Percentiles rank a stretch among this genome's conserved stretches.
Evolutionary conservation across 2,329 filamentous ascomycete genomes (phyloP).

Genomic region (Ophiocordyceps camponoti-saundersi): DNA sequence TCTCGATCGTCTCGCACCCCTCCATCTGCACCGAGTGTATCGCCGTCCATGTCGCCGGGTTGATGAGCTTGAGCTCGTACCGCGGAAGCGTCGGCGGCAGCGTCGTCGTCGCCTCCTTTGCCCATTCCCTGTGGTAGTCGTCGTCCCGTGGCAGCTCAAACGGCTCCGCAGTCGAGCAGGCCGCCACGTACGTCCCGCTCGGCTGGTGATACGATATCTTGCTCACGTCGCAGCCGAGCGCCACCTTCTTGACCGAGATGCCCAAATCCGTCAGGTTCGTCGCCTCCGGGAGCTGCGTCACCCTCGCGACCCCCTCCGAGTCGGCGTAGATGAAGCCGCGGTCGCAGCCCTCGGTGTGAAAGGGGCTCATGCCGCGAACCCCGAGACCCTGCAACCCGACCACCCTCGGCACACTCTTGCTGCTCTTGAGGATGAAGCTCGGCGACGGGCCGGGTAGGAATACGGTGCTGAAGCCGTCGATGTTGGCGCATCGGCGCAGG

Average conservation of each 20-base stretch:
- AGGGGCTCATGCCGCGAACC: conserved; percentile 55
- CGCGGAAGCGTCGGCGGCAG: conserved; percentile 53
- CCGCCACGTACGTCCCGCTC: conserved; percentile 60
- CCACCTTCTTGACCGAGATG: conserved; percentile 56
- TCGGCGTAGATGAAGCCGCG: conserved; percentile 74
- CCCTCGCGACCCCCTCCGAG: conserved; percentile 50
- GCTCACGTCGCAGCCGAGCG: conserved; percentile 52
- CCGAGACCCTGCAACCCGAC: conserved; percentile 52
- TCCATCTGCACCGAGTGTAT: conserved; percentile 65
- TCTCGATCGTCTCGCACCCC: conserved; percentile 59
- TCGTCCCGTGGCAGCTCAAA: conserved; percentile 82
- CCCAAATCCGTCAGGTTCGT: conserved; percentile 58
- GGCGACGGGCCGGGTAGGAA: conserved; percentile 70
- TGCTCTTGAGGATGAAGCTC: conserved; percentile 67
- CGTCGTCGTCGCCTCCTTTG: conserved; percentile 48
- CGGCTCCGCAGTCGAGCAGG: conserved; percentile 46
- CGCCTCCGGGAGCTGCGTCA: conserved; percentile 52
- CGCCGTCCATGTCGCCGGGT: conserved; percentile 57
- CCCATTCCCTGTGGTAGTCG: conserved; percentile 67
- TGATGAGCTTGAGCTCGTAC: conserved; percentile 63
- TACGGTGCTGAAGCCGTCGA: conserved; percentile 67
- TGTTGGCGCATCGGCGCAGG: conserved; percentile 39
- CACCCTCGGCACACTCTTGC: conserved; percentile 59
- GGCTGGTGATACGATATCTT: conserved; percentile 61
- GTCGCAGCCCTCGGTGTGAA: conserved; percentile 63